Evolutionary conservation across 1,284 basidiomycete genomes (phyloP).

Genomic region (Sanghuangporus weigelae): DNA sequence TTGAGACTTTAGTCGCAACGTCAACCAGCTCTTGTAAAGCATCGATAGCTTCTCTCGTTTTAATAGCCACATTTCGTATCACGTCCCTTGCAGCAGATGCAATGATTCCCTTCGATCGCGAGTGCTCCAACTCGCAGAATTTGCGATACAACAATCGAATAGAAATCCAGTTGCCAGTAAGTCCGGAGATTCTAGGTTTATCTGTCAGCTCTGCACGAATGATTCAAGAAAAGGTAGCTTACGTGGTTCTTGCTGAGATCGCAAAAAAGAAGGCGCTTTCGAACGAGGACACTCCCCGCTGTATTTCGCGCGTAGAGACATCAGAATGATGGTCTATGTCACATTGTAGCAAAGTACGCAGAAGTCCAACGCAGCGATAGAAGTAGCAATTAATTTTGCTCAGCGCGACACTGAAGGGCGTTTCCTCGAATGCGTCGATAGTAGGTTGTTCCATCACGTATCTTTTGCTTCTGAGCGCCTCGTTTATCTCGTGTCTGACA

Average conservation of each 20-base stretch:
- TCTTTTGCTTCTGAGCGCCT: constrained; percentile 54
- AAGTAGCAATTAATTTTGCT: constrained; percentile 65
- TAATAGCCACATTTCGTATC: background rate
- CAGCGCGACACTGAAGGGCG: constrained; percentile 19
- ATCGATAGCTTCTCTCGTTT: background rate
- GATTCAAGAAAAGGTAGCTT: constrained; percentile 19
- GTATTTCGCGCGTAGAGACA: constrained; percentile 79
- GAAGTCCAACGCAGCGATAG: constrained; percentile 58
- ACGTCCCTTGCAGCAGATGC: background rate
- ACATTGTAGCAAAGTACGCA: constrained; percentile 66
- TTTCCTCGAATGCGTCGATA: constrained; percentile 25
- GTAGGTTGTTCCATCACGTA: constrained; percentile 66
- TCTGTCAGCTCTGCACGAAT: background rate
- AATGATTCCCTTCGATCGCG: background rate
- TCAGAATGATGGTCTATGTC: constrained; percentile 77
- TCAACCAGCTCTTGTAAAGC: background rate
- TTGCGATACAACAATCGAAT: background rate
- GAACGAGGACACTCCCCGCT: constrained; percentile 72
- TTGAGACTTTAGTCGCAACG: background rate
- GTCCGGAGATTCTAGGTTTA: background rate
- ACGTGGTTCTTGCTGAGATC: constrained; percentile 42
- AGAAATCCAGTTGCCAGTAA: background rate
- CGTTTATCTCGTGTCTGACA: constrained; percentile 68
- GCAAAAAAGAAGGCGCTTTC: constrained; percentile 75
- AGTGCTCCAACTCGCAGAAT: background rate